Percentiles rank a stretch among this genome's conserved stretches.
Conservation (phyloP, 805 yeast species). For the Metschnikowia bowlesiae region DNA sequence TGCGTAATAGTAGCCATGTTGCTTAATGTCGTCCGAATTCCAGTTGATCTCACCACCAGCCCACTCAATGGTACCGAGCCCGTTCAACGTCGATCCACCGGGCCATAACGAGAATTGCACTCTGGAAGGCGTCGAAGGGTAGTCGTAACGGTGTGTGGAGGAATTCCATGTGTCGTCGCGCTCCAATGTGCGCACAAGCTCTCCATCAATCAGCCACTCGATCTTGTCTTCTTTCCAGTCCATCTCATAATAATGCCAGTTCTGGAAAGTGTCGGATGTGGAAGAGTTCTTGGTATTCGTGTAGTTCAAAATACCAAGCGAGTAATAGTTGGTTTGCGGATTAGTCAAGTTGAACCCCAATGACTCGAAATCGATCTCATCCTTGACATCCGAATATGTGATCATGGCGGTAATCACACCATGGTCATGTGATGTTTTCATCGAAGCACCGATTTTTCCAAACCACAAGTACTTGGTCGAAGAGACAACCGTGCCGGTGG, state of each 20-base stretch:
- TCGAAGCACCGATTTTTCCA: conserved; percentile 66
- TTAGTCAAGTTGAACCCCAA: conserved; percentile 67
- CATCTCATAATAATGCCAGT: conserved; percentile 70
- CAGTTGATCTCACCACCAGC: conserved; percentile 87
- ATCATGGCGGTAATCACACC: conserved; percentile 88
- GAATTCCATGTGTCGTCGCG: conserved; percentile 58
- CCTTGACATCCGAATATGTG: conserved; percentile 77
- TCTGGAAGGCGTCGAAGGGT: conserved; percentile 72
- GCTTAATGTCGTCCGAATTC: conserved; percentile 66
- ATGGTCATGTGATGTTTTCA: conserved; percentile 67
- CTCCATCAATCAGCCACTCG: conserved; percentile 72
- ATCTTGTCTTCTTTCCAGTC: conserved; percentile 78
- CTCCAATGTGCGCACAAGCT: conserved; percentile 57
- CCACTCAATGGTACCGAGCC: conserved; percentile 69
- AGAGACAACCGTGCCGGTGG: conserved; percentile 76
- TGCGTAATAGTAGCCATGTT: conserved; percentile 80
- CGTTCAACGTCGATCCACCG: conserved; percentile 55
- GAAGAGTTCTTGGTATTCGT: conserved; percentile 48
- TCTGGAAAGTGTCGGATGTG: conserved; percentile 52
- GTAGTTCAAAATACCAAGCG: conserved; percentile 68
- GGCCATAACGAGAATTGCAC: conserved; percentile 78
- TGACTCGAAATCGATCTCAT: conserved; percentile 86
- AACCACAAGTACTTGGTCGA: conserved; percentile 82
- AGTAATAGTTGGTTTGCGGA: conserved; percentile 78
- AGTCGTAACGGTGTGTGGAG: conserved; percentile 53